A percentile compares a stretch with the other conserved stretches of the same genome.
Evolutionary conservation across 1,284 basidiomycete species (phyloP).

Genomic region (Pseudomicrostroma phylloplanum): DNA sequence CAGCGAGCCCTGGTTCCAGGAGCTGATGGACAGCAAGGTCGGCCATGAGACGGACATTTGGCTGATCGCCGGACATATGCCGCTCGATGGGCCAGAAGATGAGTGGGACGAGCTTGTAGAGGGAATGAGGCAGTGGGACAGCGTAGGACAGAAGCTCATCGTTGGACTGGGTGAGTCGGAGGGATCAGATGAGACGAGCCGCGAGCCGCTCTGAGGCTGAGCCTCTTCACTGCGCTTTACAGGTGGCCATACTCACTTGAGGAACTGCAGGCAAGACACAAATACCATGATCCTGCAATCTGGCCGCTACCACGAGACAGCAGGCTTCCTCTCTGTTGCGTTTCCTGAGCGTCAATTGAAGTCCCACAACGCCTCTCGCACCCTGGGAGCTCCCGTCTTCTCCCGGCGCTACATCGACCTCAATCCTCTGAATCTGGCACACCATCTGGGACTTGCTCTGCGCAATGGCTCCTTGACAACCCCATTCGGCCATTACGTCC

Average conservation of each 20-base stretch:
- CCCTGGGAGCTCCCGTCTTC: slow-evolving; percentile 20
- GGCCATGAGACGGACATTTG: slow-evolving; percentile 35
- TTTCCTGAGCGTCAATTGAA: slow-evolving; percentile 25
- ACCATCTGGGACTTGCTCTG: background rate
- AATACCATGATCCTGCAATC: slow-evolving; percentile 41
- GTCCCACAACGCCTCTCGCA: slow-evolving; percentile 33
- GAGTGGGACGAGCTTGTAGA: slow-evolving; percentile 33
- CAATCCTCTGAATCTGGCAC: slow-evolving; percentile 49
- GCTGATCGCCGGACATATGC: slow-evolving; percentile 44
- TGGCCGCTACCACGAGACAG: slow-evolving; percentile 39
- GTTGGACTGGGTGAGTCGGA: slow-evolving; percentile 21
- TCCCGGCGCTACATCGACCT: slow-evolving; percentile 54
- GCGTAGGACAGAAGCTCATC: slow-evolving; percentile 26
- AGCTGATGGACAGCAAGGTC: slow-evolving; percentile 12
- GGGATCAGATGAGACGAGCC: too few relatives aligned
- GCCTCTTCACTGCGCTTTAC: too few relatives aligned
- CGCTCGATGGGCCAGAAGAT: slow-evolving; percentile 16
- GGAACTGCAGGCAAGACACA: slow-evolving; percentile 41
- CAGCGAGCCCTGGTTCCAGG: slow-evolving; percentile 40
- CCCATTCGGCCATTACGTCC: background rate
- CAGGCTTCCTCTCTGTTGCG: slow-evolving; percentile 26
- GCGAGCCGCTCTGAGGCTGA: too few relatives aligned
- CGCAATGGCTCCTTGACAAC: background rate
- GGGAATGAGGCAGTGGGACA: slow-evolving; percentile 11
- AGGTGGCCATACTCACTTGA: slow-evolving; percentile 40